Evolutionary conservation across 495 filamentous ascomycete species (phyloP), one percentile per base, ranked within the genome.

Genomic region (Lasiosphaeria hispida): DNA sequence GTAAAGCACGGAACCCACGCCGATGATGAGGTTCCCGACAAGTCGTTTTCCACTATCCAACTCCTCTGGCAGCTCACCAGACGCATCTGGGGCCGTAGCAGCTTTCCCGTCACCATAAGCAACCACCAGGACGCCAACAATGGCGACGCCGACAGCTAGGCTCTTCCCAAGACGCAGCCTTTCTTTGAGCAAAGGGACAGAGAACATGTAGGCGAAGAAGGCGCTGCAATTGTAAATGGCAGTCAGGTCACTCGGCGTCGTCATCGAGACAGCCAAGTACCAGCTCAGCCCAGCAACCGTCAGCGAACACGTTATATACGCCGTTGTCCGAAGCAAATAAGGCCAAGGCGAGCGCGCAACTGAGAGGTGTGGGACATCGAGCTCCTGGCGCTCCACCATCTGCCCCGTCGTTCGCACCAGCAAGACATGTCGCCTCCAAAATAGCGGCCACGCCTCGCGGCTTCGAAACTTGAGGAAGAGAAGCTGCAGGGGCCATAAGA

Each of bases 161-260:
- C 89, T 82, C 75, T 97, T 98, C 68, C 88, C 88, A 18, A 83
- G 69, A 3, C 88, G 85, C 10, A 95, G 65, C 66, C 86, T 87
- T 70, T 98, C 94, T 30, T 90, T 86, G 0, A 98, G 77, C 10
- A 98, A 68, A 0, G 91, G 91, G 18, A 98, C 90, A 44, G 88
- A 91, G 66, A 98, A 98, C 9, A 86, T 93, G 68, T 98, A 98
- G 34, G 94, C 94, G 72, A 97, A 98, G 74, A 98, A 98, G 47
- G 94, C 92, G 48, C 90, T 96, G 79, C 94, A 98, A 72, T 98
- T 98, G 80, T 97, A 98, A 67, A 98, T 98, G 19, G 94, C 94
- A 0, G 94, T 98, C 53, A 98, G 76, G 66, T 98, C 94, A 62
- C 86, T 88, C 19, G 94, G 86, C 10, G 89, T 94, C 0, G 94